These are phyloP conservation scores for Phytopythium mirpurense DNA, from an alignment of 352 stramenopile species.

Conservation along the genomic window DNA sequence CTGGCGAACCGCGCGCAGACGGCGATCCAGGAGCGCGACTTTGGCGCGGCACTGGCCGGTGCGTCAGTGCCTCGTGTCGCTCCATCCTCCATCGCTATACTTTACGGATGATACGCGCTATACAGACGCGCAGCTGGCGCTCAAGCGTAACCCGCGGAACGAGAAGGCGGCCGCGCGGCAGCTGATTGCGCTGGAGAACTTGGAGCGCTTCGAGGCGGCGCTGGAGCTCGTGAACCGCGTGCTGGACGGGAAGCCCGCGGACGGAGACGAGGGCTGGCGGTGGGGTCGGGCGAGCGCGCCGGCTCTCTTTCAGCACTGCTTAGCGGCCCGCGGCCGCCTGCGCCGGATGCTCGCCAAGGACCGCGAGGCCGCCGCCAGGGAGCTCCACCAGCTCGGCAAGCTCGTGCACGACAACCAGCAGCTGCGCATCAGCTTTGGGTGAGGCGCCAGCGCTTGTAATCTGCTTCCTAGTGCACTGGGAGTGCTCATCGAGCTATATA, in stretches of 20 bases:
- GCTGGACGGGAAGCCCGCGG: conserved; percentile 21
- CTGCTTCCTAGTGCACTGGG: too few species aligned
- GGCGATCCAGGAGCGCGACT: conserved; percentile 68
- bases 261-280: not conserved
- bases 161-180: conserved; percentile 63
- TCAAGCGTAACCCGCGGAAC: conserved; percentile 48
- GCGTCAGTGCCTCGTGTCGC: not conserved
- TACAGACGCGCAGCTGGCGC: conserved; percentile 47
- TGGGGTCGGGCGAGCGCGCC: conserved; percentile 14
- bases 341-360: conserved; percentile 54
- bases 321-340: conserved; percentile 38
- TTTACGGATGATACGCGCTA: too few species aligned
- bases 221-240: conserved; percentile 38
- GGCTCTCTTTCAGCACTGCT: conserved; percentile 50
- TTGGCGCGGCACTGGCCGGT: conserved; percentile 55
- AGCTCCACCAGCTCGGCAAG: conserved; percentile 54
- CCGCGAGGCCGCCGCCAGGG: conserved; percentile 35
- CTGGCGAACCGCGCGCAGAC: conserved; percentile 66
- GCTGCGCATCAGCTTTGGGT: conserved; percentile 78
- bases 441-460: conserved; percentile 8
- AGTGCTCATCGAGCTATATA: too few species aligned
- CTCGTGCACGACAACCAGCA: conserved; percentile 80
- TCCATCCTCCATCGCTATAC: too few species aligned
- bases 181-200: conserved; percentile 63
- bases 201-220: conserved; percentile 72